Conservation (phyloP, 1,284 basidiomycete species). For the Papiliotrema nemorosa region DNA sequence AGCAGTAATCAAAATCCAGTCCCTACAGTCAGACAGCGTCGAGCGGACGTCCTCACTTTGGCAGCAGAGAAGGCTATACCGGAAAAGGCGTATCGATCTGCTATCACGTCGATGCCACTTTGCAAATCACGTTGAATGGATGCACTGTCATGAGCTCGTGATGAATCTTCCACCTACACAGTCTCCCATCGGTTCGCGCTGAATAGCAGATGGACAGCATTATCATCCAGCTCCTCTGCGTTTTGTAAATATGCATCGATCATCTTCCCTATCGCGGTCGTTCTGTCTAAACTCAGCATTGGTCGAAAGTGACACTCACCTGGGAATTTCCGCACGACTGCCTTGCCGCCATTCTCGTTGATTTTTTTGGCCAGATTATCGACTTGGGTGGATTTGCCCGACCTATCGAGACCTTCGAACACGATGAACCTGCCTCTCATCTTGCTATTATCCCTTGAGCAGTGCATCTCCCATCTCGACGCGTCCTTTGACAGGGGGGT, state of each 20-base stretch:
- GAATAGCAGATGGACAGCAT: conserved; percentile 89
- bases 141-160: conserved; percentile 52
- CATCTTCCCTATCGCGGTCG: conserved; percentile 86
- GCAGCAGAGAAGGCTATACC: conserved; percentile 91
- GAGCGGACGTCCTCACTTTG: conserved; percentile 58
- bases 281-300: conserved; percentile 64
- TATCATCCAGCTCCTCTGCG: conserved; percentile 81
- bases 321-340: conserved; percentile 70
- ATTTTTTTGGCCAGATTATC: conserved; percentile 59
- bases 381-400: conserved; percentile 86
- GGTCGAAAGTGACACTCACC: conserved; percentile 53
- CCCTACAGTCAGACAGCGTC: conserved; percentile 41
- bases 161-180: conserved; percentile 54
- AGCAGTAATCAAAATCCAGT: conserved; percentile 69
- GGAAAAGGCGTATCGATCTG: conserved; percentile 95
- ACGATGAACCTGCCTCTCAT: conserved; percentile 74
- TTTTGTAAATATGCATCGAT: conserved; percentile 89
- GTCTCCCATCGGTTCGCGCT: conserved; percentile 97
- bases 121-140: conserved; percentile 62
- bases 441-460: neutral
- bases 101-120: conserved; percentile 70
- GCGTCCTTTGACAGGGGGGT: too few relatives aligned
- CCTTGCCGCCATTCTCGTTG: conserved; percentile 27
- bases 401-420: conserved; percentile 88
- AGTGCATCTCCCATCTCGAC: neutral